These are phyloP conservation scores for Barnettozyma sp. DNA, from an alignment of 805 yeast genomes.

Conservation along the genomic window DNA sequence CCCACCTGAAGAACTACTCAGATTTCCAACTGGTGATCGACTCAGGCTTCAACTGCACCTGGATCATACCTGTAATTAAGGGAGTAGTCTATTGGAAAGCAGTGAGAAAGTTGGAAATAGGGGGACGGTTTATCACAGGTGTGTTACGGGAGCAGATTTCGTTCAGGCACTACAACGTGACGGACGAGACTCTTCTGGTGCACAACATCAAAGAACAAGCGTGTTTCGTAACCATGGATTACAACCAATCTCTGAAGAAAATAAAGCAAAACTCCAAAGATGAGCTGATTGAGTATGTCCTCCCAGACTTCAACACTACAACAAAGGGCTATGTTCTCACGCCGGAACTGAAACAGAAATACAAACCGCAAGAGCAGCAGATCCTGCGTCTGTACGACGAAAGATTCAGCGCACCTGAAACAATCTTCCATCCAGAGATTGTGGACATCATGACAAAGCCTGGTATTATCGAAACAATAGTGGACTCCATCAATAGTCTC, in stretches of 20 bases:
- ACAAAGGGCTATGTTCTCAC: constrained; percentile 63
- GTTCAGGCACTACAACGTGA: constrained; percentile 86
- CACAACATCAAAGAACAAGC: constrained; percentile 80
- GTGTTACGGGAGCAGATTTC: constrained; percentile 77
- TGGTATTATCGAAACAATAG: constrained; percentile 66
- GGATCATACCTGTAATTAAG: constrained; percentile 77
- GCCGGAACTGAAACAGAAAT: constrained; percentile 23
- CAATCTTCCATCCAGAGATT: constrained; percentile 78
- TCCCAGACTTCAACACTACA: constrained; percentile 84
- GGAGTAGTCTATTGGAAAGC: constrained; percentile 76
- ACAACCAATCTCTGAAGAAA: constrained; percentile 37
- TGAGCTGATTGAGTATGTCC: constrained; percentile 57
- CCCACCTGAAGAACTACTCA: constrained; percentile 24
- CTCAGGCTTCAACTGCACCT: constrained; percentile 81
- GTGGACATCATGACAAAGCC: constrained; percentile 67
- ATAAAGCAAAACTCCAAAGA: constrained; percentile 26
- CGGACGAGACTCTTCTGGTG: constrained; percentile 81
- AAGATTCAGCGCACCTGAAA: constrained; percentile 81
- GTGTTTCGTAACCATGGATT: constrained; percentile 61
- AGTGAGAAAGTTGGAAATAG: constrained; percentile 72
- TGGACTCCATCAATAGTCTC: constrained; percentile 58
- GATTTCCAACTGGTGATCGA: constrained; percentile 82
- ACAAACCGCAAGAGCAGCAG: constrained; percentile 49
- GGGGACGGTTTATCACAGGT: constrained; percentile 81
- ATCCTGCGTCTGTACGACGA: constrained; percentile 70